Conservation (phyloP, 2,329 filamentous ascomycete species). For the Tolypocladium ovalisporum region DNA sequence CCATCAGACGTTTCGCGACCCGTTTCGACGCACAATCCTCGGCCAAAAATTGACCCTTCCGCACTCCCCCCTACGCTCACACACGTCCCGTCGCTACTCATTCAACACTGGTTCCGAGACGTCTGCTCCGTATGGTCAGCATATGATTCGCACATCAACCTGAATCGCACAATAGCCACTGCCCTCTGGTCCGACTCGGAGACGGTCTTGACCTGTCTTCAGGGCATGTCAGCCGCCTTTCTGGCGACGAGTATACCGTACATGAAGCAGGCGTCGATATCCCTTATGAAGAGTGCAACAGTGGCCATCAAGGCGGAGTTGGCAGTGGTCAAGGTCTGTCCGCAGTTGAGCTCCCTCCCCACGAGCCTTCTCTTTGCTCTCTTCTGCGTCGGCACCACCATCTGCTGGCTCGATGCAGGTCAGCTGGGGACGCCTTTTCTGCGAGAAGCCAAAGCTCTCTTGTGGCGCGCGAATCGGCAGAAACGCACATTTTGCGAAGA, state of each 20-base stretch:
- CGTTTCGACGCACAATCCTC: no score
- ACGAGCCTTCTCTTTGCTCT: background rate
- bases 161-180: background rate
- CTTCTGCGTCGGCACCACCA: background rate
- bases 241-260: background rate
- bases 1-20: background rate
- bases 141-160: background rate
- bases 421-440: background rate
- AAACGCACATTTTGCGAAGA: background rate
- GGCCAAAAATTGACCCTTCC: no score
- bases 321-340: background rate
- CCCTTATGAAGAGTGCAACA: background rate
- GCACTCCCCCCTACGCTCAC: background rate
- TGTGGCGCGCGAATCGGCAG: background rate
- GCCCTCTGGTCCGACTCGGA: background rate
- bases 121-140: background rate
- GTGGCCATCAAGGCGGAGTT: background rate
- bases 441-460: background rate
- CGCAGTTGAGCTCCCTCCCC: background rate
- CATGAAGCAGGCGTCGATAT: background rate
- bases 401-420: background rate
- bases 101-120: background rate
- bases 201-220: background rate
- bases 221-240: background rate
- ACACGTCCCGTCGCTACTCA: background rate